Percentiles rank a stretch among this genome's conserved stretches.
These are phyloP conservation scores for Leccinum broughii DNA, from an alignment of 768 basidiomycete species.

Conservation along the genomic window DNA sequence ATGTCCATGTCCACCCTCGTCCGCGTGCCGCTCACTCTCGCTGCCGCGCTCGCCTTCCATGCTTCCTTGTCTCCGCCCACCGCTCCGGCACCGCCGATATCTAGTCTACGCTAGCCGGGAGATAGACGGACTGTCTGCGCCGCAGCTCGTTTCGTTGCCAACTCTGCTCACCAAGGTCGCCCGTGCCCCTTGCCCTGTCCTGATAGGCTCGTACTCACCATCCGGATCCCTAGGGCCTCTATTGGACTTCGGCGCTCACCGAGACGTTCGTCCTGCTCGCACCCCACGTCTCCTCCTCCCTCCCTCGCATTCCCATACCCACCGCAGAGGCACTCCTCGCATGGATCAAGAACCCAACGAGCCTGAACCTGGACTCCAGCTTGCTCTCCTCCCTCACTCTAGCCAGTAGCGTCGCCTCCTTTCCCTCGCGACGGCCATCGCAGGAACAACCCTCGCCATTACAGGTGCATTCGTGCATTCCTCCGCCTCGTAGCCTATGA, in stretches of 20 bases:
- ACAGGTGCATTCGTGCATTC: constrained; percentile 36
- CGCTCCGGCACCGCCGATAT: background rate
- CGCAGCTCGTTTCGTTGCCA: constrained; percentile 9
- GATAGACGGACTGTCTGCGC: constrained; percentile 25
- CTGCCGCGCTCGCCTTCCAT: constrained; percentile 45
- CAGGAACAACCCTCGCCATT: constrained; percentile 40
- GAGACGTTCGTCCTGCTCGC: constrained; percentile 10
- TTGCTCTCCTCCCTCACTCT: background rate
- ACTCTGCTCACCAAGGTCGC: constrained; percentile 17
- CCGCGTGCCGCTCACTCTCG: constrained; percentile 45
- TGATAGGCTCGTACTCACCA: background rate
- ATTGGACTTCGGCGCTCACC: constrained; percentile 14
- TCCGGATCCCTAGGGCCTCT: constrained; percentile 14
- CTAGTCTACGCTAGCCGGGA: constrained; percentile 4
- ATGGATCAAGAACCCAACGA: background rate
- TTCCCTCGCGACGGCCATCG: constrained; percentile 16
- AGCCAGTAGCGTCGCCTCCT: background rate
- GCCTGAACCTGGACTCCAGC: background rate
- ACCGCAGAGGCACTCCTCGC: background rate
- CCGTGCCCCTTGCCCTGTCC: too few species aligned
- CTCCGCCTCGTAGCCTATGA: constrained; percentile 38
- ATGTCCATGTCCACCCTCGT: constrained; percentile 26
- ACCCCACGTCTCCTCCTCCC: constrained; percentile 6
- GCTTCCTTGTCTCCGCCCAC: constrained; percentile 45
- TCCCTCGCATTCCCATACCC: background rate